These are phyloP conservation scores for Lipomyces yamadae DNA, from an alignment of 805 yeast species.

Conservation along the genomic window DNA sequence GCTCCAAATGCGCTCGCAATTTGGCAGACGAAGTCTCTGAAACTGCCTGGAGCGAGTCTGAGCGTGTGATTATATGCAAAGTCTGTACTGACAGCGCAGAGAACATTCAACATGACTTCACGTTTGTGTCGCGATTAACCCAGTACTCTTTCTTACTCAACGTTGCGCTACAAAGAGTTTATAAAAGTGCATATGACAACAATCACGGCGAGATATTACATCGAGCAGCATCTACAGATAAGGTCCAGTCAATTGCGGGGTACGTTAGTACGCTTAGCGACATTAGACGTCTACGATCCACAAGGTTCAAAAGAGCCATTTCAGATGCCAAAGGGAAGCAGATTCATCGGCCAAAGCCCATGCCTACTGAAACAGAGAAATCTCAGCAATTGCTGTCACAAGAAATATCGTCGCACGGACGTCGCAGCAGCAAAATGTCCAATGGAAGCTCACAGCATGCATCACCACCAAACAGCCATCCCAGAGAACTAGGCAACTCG, in stretches of 20 bases:
- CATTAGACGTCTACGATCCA: constrained; percentile 73
- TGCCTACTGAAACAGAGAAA: constrained; percentile 45
- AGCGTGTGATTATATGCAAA: constrained; percentile 57
- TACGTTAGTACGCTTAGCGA: constrained; percentile 75
- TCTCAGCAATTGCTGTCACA: constrained; percentile 5
- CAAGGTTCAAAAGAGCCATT: constrained; percentile 60
- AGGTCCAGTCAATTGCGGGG: constrained; percentile 33
- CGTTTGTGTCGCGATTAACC: constrained; percentile 64
- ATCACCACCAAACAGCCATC: neutral
- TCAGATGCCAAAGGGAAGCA: constrained; percentile 57
- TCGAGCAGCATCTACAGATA: constrained; percentile 28
- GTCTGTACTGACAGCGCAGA: constrained; percentile 62
- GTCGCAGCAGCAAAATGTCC: neutral
- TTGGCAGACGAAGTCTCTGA: constrained; percentile 48
- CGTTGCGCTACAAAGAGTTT: constrained; percentile 76
- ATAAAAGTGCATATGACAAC: constrained; percentile 19
- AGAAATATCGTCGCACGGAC: constrained; percentile 1
- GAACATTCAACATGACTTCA: constrained; percentile 54
- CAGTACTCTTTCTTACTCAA: constrained; percentile 79
- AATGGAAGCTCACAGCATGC: neutral
- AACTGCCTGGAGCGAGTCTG: constrained; percentile 50
- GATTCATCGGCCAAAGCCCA: constrained; percentile 65
- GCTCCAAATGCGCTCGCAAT: constrained; percentile 60
- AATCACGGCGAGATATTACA: constrained; percentile 18
- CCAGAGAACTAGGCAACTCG: neutral